Evolutionary conservation across 768 basidiomycete species (phyloP), one percentile per base, ranked within the genome.

Genomic region (Leccinellum albellum): DNA sequence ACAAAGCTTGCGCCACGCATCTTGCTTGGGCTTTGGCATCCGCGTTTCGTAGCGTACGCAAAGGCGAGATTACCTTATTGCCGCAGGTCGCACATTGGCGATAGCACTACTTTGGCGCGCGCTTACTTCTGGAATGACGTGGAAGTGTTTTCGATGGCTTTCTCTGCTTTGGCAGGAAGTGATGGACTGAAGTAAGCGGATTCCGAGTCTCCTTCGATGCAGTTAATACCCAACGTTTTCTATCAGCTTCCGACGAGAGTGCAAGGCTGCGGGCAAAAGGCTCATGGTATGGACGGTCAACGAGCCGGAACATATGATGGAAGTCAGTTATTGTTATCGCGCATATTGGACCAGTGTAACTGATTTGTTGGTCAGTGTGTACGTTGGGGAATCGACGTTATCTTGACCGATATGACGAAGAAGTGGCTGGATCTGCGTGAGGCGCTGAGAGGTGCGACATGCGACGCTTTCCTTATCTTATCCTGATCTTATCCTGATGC

Each of bases 251-350:
- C 77, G 87, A 54, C 73, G 77, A 47, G 89, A 94, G 62, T 94
- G 92, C 75, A 85, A 86, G 69, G 76, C 68, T 15, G 84, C 84
- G 1, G 88, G 88, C 20, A 97, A 97, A 80, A 80, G 80, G 62
- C 64, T 98, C 55, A 88, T 95, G 82, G 92, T 94, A 3, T 98
- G 95, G 97, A 99, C 97, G 0, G 96, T 98, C 26, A 99, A 99
- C 67, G 81, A 87, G 47, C 85, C 85, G 10, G 84, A 84, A 53
- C 86, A 93, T 66, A 93, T 94, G 91, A 89, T 91, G 81, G 91
- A 94, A 84, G 90, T 86, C 28, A 44, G 83, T 71, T 6, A 29
- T 51, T 50, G 26, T 26, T 31, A 23, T 46, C 23, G 54, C 21
- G 9, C 50, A 8, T 13, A 24, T 35, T 28, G 17, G 31, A 52